Percentiles rank a stretch among this genome's conserved stretches.
These are phyloP conservation scores for Flagelloscypha sp. DNA, from an alignment of 768 basidiomycete genomes.

Conservation along the genomic window DNA sequence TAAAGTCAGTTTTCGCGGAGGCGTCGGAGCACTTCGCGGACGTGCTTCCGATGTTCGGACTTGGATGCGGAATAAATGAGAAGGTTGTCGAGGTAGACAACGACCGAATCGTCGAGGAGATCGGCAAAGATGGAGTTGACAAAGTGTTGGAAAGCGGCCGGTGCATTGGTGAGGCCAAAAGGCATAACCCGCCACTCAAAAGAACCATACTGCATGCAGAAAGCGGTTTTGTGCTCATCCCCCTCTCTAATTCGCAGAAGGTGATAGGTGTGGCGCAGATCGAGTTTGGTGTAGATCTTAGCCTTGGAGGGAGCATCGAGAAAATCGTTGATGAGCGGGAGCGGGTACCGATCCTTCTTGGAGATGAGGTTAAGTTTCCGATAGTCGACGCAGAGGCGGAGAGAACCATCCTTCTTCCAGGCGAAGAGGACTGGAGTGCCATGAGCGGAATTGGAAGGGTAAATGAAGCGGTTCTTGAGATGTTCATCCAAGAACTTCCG, in stretches of 20 bases:
- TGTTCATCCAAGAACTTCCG: constrained; percentile 21
- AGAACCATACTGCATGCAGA: constrained; percentile 23
- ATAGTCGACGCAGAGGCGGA: constrained; percentile 15
- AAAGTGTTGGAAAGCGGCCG: constrained; percentile 21
- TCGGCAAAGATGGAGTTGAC: constrained; percentile 19
- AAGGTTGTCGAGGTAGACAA: constrained; percentile 29
- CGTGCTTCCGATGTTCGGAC: constrained; percentile 26
- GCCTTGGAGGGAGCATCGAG: constrained; percentile 9
- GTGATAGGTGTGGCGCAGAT: constrained; percentile 25
- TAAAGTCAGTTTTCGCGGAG: constrained; percentile 22
- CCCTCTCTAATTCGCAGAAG: constrained; percentile 23
- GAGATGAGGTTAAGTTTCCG: constrained; percentile 15
- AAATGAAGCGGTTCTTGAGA: constrained; percentile 21
- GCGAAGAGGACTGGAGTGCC: constrained; percentile 16
- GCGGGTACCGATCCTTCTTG: constrained; percentile 14
- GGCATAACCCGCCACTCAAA: constrained; percentile 27
- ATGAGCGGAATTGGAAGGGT: constrained; percentile 11
- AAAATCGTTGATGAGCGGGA: constrained; percentile 17
- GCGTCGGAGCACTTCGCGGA: constrained; percentile 24
- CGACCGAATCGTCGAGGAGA: constrained; percentile 17
- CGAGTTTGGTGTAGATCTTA: constrained; percentile 18
- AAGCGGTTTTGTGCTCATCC: constrained; percentile 30
- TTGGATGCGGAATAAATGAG: constrained; percentile 21
- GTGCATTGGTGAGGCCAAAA: constrained; percentile 17
- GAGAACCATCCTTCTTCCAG: constrained; percentile 15